Base-by-base conservation (phyloP, 148 eudicot genomes). In the Nepenthes gracilis region DNA sequence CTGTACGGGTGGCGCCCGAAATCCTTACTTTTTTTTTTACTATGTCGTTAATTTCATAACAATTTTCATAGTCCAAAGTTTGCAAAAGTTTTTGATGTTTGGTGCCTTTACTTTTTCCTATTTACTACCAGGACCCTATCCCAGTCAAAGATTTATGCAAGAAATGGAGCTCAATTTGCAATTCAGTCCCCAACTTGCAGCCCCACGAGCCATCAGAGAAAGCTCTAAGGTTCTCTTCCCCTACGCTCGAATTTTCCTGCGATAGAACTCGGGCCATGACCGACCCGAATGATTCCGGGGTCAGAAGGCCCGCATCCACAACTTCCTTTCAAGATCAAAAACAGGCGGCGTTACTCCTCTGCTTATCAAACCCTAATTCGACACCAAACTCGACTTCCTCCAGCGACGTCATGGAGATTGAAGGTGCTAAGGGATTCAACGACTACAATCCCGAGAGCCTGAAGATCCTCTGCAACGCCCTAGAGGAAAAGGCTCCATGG, bases 401-500 rank as follows among this genome's bases (percentile, higher is more conserved):
- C 2, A 6, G 36, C 14, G 58, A 80, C 67, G 1, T 55, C 53
- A 78, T 74, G 81, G 97, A 91, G 60, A 64, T 52, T 14, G 84
- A 78, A n/a, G 57, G 75, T 56, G 56, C 45, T 1, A 65, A 32
- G 36, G 74, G 69, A 4, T 91, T 91, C 75, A 85, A 82, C 64
- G 86, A 83, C 14, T 76, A 76, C 63, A 88, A 77, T 49, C 64
- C 67, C 0, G 88, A 84, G 56, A 85, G 80, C 64, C 64, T 83
- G 8, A 82, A 84, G 58, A 59, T 61, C 35, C 66, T 92, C 38
- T 78, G 88, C 71, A 68, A 68, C 61, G 90, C 88, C 12, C 73
- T 92, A 37, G 94, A 88, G 80, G 64, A 75, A 47, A 78, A 72
- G 67, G 86, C 82, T n/a, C 86, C 96, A 32, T 64, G 73, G 70